Percentiles rank a stretch among this genome's conserved stretches.
These are phyloP conservation scores for Celoporthe dispersa DNA, from an alignment of 2,329 filamentous ascomycete genomes.

Conservation along the genomic window DNA sequence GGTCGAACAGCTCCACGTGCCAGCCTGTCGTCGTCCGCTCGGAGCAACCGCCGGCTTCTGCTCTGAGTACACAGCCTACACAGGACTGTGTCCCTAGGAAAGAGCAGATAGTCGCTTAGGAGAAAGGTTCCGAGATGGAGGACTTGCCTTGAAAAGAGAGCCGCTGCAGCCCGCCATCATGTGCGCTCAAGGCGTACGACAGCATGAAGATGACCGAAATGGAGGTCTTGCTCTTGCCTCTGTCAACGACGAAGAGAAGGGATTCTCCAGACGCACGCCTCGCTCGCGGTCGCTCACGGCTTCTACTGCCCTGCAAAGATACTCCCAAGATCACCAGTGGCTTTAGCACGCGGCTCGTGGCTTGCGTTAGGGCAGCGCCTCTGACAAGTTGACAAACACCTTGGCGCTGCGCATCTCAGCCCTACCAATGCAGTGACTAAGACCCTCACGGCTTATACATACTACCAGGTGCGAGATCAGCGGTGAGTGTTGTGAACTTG, in stretches of 20 bases:
- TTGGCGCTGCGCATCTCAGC: background rate
- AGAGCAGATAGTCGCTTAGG: background rate
- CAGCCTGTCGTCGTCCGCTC: background rate
- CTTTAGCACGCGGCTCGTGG: background rate
- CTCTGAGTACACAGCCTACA: background rate
- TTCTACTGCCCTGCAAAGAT: background rate
- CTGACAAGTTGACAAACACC: conserved; percentile 4
- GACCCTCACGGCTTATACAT: background rate
- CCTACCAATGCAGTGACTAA: background rate
- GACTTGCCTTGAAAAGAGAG: background rate
- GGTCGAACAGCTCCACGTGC: background rate
- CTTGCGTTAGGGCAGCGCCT: background rate
- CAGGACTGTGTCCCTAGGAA: background rate
- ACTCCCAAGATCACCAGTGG: background rate
- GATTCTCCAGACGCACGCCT: background rate
- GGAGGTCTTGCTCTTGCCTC: background rate
- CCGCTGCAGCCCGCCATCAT: background rate
- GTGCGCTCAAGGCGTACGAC: conserved; percentile 6
- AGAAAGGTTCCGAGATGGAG: background rate
- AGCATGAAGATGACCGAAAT: background rate
- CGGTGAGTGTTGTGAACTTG: background rate
- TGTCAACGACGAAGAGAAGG: background rate
- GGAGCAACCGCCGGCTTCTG: background rate
- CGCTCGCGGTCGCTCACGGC: background rate
- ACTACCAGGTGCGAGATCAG: background rate